These are phyloP conservation scores for Wickerhamiella alocasiicola DNA, from an alignment of 805 yeast species.

Conservation along the genomic window DNA sequence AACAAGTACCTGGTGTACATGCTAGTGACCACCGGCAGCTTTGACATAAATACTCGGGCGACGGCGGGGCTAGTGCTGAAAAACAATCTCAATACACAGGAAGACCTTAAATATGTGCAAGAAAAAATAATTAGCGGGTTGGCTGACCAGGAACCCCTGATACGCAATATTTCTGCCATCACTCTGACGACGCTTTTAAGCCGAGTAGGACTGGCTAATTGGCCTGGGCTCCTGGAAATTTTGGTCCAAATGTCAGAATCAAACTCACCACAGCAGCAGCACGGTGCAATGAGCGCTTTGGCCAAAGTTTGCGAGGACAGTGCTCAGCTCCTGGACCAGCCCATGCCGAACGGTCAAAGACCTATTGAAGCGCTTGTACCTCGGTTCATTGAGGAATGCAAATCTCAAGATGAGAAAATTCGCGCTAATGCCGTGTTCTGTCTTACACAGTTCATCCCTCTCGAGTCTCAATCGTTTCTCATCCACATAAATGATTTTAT, in stretches of 20 bases:
- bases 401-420: slow-evolving; percentile 30
- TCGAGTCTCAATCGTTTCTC: slow-evolving; percentile 53
- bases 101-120: slow-evolving; percentile 32
- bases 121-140: slow-evolving; percentile 37
- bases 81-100: slow-evolving; percentile 40
- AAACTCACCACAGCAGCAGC: slow-evolving; percentile 38
- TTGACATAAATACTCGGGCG: slow-evolving; percentile 52
- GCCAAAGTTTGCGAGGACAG: slow-evolving; percentile 87
- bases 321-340: slow-evolving; percentile 48
- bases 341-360: slow-evolving; percentile 40
- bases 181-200: slow-evolving; percentile 74
- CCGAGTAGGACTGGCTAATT: slow-evolving; percentile 48
- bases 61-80: slow-evolving; percentile 81
- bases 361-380: slow-evolving; percentile 62
- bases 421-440: slow-evolving; percentile 56
- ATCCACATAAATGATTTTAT: slow-evolving; percentile 56
- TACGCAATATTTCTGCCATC: slow-evolving; percentile 81
- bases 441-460: slow-evolving; percentile 60
- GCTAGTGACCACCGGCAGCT: slow-evolving; percentile 41
- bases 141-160: slow-evolving; percentile 41
- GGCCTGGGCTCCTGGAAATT: slow-evolving; percentile 67
- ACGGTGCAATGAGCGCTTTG: slow-evolving; percentile 71
- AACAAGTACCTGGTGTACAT: slow-evolving; percentile 68
- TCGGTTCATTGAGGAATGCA: slow-evolving; percentile 43
- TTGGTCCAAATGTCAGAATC: slow-evolving; percentile 48